phyloP scores from a whole-genome alignment of 352 stramenopile genomes.

The Globisporangium uncinulatum region DNA sequence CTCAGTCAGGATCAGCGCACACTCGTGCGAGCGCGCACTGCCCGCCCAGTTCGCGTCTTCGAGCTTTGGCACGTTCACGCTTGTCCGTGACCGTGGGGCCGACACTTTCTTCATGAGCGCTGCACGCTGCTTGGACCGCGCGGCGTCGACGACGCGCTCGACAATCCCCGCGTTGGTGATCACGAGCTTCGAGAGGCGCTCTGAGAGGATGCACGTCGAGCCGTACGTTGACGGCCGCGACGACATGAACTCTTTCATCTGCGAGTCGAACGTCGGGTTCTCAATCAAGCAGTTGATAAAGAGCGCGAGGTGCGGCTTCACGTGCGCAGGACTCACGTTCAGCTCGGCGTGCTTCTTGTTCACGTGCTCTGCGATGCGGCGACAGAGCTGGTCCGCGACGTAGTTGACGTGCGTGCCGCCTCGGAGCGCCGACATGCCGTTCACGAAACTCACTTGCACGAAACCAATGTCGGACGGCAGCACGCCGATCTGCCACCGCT shows the following conservation, averaged over 20 bases:
- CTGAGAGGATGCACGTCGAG: slow-evolving; percentile 89
- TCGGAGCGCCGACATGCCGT: slow-evolving; percentile 96
- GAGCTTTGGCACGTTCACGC: slow-evolving; percentile 95
- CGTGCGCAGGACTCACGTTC: slow-evolving; percentile 89
- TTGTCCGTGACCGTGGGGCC: slow-evolving; percentile 50
- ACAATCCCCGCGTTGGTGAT: slow-evolving; percentile 94
- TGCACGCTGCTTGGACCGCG: slow-evolving; percentile 92
- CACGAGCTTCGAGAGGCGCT: slow-evolving; percentile 95
- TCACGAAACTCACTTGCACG: slow-evolving; percentile 99
- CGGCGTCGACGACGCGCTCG: slow-evolving; percentile 89
- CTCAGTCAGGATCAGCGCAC: slow-evolving; percentile 98
- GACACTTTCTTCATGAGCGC: slow-evolving; percentile 92
- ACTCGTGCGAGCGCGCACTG: slow-evolving; percentile 87
- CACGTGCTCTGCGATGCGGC: slow-evolving; percentile 91
- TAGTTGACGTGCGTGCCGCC: slow-evolving; percentile 96
- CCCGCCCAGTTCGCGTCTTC: slow-evolving; percentile 98
- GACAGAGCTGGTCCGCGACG: slow-evolving; percentile 72
- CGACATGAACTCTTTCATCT: slow-evolving; percentile 99
- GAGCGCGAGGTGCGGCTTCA: slow-evolving; percentile 97
- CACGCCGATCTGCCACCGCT: slow-evolving; percentile 96
- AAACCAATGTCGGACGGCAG: slow-evolving; percentile 88
- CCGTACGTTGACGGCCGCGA: slow-evolving; percentile 85
- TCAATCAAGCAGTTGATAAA: slow-evolving; percentile 99
- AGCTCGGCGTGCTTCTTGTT: slow-evolving; percentile 95
- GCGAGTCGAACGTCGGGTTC: slow-evolving; percentile 99